Conservation (phyloP, 306 rosid genomes). For the Vigna hirtella region DNA sequence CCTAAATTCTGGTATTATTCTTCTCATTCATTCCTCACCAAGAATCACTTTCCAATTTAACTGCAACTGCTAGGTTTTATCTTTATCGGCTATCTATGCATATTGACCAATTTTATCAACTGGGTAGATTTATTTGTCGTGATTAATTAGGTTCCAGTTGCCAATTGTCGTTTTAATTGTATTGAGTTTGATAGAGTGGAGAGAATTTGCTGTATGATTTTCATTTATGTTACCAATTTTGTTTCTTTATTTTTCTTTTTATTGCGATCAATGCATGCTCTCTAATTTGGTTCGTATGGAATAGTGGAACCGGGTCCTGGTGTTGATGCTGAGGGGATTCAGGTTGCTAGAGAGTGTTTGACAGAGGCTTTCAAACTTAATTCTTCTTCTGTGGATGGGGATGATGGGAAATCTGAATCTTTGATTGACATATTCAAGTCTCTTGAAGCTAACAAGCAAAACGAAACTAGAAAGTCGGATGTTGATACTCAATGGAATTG, state of each 20-base stretch:
- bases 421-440: conserved; percentile 74
- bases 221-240: conserved; percentile 1
- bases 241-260: not conserved
- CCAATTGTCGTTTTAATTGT: conserved; percentile 18
- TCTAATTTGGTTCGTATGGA: conserved; percentile 37
- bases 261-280: not conserved
- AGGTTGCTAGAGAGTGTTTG: conserved; percentile 86
- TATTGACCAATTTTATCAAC: not conserved
- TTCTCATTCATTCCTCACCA: not conserved
- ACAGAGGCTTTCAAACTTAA: conserved; percentile 70
- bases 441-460: conserved; percentile 52
- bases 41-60: not conserved
- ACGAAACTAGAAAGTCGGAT: conserved; percentile 43
- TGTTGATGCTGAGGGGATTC: conserved; percentile 80
- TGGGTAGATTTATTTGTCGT: conserved; percentile 13
- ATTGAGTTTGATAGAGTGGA: not conserved
- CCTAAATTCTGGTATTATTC: conserved; percentile 63
- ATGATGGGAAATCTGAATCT: conserved; percentile 50
- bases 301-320: conserved; percentile 77
- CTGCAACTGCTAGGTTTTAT: not conserved
- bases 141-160: conserved; percentile 31
- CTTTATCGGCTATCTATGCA: not conserved
- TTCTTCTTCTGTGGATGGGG: conserved; percentile 46
- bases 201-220: conserved; percentile 11
- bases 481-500: conserved; percentile 48